Evolutionary conservation across 139 green algal species (phyloP), one percentile per base, ranked within the genome.

Genomic region (Protoeuglena noctilucae): DNA sequence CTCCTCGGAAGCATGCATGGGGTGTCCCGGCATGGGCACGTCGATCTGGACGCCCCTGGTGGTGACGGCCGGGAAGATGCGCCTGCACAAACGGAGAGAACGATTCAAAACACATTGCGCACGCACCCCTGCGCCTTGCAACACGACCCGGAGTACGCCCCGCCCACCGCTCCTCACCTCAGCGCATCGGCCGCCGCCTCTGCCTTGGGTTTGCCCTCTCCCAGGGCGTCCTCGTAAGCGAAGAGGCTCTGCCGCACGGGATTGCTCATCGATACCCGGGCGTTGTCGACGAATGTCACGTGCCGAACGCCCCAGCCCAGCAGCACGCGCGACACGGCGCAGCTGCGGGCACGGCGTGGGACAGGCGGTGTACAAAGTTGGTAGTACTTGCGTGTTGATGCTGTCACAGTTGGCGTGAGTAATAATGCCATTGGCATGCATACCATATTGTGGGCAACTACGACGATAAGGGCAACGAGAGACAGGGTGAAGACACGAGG

Each of bases 1-100:
- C 9, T 53, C 47, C 14, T 53, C 25, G 9, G 34, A 12, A 19
- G 34, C 7, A 7, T 12, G 29, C 2, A 83, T 60, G 18, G 74
- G 66, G 64, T 96, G 87, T 12, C 88, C 88, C 1, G 88, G 88
- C 88, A 96, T 95, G 24, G 87, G 85, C 3, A 95, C 83, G 39
- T 23, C 49, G 28, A 94, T 58, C 40, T 59, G 41, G 25, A 83
- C 39, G 1, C 79, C 80, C 7, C 25, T 1, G 0, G 75, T 61
- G 14, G 68, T 5, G 0, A 76, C 76, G 2, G 63, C 66, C 1
- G 85, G 86, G 48, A 84, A 84, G 29, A 93, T 78, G 28, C 31
- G 40, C 7, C n/a, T n/a, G n/a, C n/a, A n/a, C n/a, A n/a, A n/a
- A n/a, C n/a, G n/a, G n/a, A n/a, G n/a, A n/a, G n/a, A n/a, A n/a